Evolutionary conservation across 345 rosid species (phyloP).

Genomic region (Camelina hispida): DNA sequence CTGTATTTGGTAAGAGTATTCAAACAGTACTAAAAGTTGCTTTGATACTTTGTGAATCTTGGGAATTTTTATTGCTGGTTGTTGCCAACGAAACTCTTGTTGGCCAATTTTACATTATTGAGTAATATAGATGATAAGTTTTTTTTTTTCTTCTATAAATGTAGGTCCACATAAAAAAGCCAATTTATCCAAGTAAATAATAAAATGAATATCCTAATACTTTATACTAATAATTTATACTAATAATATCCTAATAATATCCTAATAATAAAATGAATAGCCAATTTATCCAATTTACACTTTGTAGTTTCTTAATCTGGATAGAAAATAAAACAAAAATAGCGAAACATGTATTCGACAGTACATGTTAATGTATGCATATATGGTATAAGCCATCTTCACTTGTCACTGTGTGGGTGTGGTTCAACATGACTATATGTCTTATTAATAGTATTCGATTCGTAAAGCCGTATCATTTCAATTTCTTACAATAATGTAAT

Average conservation of each 20-base stretch:
- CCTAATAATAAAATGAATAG: no score
- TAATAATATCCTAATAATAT: no score
- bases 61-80: constrained; percentile 35
- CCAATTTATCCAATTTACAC: no score
- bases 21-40: constrained; percentile 22
- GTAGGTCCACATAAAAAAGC: constrained; percentile 38
- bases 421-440: constrained; percentile 22
- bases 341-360: constrained; percentile 42
- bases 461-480: not conserved
- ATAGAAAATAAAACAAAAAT: constrained; percentile 26
- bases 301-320: not conserved
- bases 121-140: constrained; percentile 33
- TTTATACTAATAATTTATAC: no score
- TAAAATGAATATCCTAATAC: not conserved
- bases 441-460: not conserved
- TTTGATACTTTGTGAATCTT: constrained; percentile 22
- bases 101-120: constrained; percentile 39
- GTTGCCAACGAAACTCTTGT: constrained; percentile 47
- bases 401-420: constrained; percentile 34
- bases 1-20: constrained; percentile 32
- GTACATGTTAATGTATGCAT: constrained; percentile 21
- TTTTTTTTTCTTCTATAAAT: not conserved
- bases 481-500: not conserved
- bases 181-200: not conserved
- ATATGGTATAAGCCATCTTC: constrained; percentile 14